A percentile compares a stretch with the other conserved stretches of the same genome.
These are phyloP conservation scores for Solanum paucissectum DNA, from an alignment of 257 asterid genomes.

Conservation along the genomic window DNA sequence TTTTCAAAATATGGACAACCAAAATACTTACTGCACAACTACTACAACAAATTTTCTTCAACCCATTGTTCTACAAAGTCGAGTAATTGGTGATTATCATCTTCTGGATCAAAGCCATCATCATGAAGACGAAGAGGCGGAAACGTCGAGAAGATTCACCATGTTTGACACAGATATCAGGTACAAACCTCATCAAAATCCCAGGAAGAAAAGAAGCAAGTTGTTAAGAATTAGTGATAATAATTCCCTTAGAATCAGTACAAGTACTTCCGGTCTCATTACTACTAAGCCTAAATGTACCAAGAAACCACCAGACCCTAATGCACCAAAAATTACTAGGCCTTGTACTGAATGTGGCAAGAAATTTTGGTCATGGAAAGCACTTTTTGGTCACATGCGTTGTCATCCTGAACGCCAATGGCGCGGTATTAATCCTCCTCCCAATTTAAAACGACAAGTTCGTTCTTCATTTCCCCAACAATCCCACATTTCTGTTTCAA, in stretches of 20 bases:
- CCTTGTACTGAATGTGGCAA: constrained; percentile 85
- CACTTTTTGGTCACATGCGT: constrained; percentile 98
- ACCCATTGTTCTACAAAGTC: neutral
- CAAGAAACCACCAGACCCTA: constrained; percentile 34
- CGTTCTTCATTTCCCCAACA: neutral
- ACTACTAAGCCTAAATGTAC: constrained; percentile 19
- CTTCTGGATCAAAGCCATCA: neutral
- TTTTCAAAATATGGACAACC: neutral
- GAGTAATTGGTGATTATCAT: neutral
- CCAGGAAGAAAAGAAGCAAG: constrained; percentile 45
- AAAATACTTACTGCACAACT: neutral
- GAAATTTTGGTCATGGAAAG: constrained; percentile 73
- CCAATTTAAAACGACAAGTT: constrained; percentile 10
- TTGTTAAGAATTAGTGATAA: constrained; percentile 8
- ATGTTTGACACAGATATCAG: neutral
- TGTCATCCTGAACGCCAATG: constrained; percentile 95
- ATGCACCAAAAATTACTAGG: constrained; percentile 44
- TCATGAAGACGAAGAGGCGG: neutral
- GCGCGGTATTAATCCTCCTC: constrained; percentile 86
- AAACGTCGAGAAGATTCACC: neutral
- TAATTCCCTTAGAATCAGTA: neutral
- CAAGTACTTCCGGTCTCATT: neutral
- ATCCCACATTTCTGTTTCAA: neutral
- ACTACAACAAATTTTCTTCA: neutral
- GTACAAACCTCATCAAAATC: constrained; percentile 17